phyloP scores from a whole-genome alignment of 164 flowering plant species.

The Magnolia changhungtana region DNA sequence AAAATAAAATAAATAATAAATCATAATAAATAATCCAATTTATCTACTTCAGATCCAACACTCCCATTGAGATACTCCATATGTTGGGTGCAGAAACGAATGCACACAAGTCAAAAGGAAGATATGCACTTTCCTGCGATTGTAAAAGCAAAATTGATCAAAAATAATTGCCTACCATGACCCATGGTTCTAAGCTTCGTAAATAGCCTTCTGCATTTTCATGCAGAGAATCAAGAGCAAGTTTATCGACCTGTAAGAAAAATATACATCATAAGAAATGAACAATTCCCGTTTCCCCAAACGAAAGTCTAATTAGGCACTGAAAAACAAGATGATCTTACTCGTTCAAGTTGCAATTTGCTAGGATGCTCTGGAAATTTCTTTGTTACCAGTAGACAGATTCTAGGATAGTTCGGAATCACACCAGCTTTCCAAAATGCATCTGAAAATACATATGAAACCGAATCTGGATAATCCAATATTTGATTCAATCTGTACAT shows the following conservation, averaged over 20 bases:
- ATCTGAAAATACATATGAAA: constrained; percentile 60
- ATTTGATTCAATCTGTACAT: constrained; percentile 85
- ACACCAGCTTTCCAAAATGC: constrained; percentile 88
- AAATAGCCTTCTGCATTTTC: constrained; percentile 73
- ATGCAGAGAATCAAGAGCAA: constrained; percentile 70
- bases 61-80: too few relatives aligned
- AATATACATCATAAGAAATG: not conserved
- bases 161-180: constrained; percentile 47
- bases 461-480: constrained; percentile 79
- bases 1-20: too few relatives aligned
- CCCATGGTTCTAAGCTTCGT: constrained; percentile 92
- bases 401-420: constrained; percentile 75
- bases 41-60: too few relatives aligned
- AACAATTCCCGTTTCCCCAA: not conserved
- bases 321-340: constrained; percentile 26
- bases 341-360: constrained; percentile 85
- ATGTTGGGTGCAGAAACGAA: too few relatives aligned
- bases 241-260: constrained; percentile 71
- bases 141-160: not conserved
- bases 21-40: too few relatives aligned
- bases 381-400: constrained; percentile 67
- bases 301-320: not conserved
- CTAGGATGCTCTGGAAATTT: constrained; percentile 93
- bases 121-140: too few relatives aligned
- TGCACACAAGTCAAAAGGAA: too few relatives aligned